These are phyloP conservation scores for Cladosporium austrohemisphaericum DNA, from an alignment of 2,329 filamentous ascomycete species.

Conservation along the genomic window DNA sequence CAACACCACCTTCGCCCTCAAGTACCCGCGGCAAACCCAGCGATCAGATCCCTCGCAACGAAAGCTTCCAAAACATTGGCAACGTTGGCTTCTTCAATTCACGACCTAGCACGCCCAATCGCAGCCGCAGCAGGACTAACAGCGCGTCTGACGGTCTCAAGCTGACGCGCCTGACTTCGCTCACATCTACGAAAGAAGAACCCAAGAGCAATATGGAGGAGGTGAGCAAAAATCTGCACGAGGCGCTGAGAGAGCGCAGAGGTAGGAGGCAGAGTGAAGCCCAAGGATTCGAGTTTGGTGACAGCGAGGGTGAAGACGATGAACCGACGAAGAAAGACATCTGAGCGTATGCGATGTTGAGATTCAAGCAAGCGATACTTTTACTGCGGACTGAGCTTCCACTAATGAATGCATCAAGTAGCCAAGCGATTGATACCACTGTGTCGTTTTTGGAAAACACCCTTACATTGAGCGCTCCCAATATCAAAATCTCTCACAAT, in stretches of 20 bases:
- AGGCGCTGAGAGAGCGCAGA: constrained; percentile 72
- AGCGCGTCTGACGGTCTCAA: constrained; percentile 25
- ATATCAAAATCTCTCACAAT: constrained; percentile 1
- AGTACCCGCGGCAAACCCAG: constrained; percentile 24
- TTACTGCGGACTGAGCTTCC: not conserved
- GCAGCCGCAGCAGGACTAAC: constrained; percentile 65
- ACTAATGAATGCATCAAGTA: constrained; percentile 1
- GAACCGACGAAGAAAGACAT: constrained; percentile 12
- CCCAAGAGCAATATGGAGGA: constrained; percentile 60
- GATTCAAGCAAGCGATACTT: not conserved
- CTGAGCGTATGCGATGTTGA: not conserved
- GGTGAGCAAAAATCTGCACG: constrained; percentile 77
- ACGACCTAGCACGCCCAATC: constrained; percentile 74
- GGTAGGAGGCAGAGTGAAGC: constrained; percentile 56
- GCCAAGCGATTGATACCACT: not conserved
- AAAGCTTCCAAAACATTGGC: constrained; percentile 88
- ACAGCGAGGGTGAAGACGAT: constrained; percentile 22
- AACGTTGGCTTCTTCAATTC: constrained; percentile 87
- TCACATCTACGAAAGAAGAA: constrained; percentile 56
- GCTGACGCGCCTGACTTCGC: constrained; percentile 28
- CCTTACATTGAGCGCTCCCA: too few species aligned
- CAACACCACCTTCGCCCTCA: constrained; percentile 20
- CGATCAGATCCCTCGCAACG: constrained; percentile 72
- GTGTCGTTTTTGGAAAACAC: too few species aligned
- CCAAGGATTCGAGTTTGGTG: constrained; percentile 25